A percentile compares a stretch with the other conserved stretches of the same genome.
Conservation (phyloP, 2,329 filamentous ascomycete species). For the Colletotrichum salicis region DNA sequence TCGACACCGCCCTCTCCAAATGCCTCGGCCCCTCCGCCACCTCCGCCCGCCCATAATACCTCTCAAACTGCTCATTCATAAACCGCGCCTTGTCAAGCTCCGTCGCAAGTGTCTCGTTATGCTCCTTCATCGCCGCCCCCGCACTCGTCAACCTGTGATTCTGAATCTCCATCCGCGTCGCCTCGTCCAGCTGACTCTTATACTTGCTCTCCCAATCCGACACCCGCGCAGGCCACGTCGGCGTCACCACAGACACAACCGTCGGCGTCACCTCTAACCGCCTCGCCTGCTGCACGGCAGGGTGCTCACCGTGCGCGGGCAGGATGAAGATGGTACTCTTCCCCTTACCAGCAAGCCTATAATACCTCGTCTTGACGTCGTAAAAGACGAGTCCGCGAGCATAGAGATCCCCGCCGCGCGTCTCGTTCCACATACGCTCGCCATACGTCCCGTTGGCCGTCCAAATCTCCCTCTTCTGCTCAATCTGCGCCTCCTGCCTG, state of each 20-base stretch:
- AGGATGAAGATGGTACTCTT: constrained; percentile 63
- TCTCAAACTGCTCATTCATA: constrained; percentile 23
- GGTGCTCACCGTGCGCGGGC: constrained; percentile 60
- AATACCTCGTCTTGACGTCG: constrained; percentile 63
- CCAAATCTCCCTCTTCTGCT: constrained; percentile 48
- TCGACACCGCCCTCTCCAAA: constrained; percentile 16
- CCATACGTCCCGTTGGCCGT: constrained; percentile 53
- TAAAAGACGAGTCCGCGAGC: constrained; percentile 59
- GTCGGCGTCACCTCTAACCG: constrained; percentile 56
- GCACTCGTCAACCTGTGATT: constrained; percentile 32
- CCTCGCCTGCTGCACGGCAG: constrained; percentile 55
- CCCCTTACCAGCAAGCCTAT: constrained; percentile 58
- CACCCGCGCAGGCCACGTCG: constrained; percentile 44
- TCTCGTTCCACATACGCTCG: constrained; percentile 47
- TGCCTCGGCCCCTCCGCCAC: neutral
- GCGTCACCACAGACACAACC: constrained; percentile 43
- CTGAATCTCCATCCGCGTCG: constrained; percentile 22
- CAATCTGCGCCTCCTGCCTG: constrained; percentile 53
- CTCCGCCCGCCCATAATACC: constrained; percentile 21
- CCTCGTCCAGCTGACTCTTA: constrained; percentile 39
- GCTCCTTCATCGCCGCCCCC: constrained; percentile 35
- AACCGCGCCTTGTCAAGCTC: constrained; percentile 22
- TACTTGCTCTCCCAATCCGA: constrained; percentile 44
- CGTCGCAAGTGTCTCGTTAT: constrained; percentile 23
- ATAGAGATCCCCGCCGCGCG: constrained; percentile 44